Conservation (phyloP, 768 basidiomycete species). For the Naganishia onofrii region DNA sequence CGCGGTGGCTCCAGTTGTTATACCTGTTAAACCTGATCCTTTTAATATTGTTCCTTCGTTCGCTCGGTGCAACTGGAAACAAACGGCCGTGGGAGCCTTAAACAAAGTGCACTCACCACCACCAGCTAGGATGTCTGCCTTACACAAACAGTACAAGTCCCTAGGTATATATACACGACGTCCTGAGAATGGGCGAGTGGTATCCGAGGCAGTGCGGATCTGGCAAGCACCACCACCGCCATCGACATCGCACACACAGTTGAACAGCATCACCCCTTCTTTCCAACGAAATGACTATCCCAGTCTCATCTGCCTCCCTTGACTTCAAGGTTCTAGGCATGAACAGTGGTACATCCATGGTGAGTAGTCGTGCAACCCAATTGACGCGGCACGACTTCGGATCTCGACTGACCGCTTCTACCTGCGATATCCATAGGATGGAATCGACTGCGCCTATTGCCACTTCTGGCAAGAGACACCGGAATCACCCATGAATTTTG, state of each 20-base stretch:
- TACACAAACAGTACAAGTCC: no score
- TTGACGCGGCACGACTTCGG: no score
- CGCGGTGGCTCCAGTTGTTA: no score
- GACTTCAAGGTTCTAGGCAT: conserved; percentile 37
- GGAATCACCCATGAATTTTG: conserved; percentile 34
- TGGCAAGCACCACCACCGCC: background rate
- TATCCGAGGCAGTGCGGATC: background rate
- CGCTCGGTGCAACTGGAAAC: background rate
- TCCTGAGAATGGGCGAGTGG: background rate
- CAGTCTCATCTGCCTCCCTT: conserved; percentile 10
- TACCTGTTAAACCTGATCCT: background rate
- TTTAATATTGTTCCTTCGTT: no score
- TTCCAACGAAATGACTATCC: background rate
- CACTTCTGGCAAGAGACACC: conserved; percentile 34
- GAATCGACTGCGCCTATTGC: conserved; percentile 38
- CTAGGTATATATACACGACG: background rate
- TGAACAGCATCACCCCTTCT: background rate
- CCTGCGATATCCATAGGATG: conserved; percentile 29
- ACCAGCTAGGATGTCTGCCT: no score
- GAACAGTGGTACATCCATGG: conserved; percentile 36
- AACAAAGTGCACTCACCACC: no score
- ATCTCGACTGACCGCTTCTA: background rate
- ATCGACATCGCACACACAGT: background rate
- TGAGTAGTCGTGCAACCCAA: background rate
- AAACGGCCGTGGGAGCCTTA: background rate